Conservation (phyloP, 208 protist genomes). For the Sergeia podlipaevii region DNA sequence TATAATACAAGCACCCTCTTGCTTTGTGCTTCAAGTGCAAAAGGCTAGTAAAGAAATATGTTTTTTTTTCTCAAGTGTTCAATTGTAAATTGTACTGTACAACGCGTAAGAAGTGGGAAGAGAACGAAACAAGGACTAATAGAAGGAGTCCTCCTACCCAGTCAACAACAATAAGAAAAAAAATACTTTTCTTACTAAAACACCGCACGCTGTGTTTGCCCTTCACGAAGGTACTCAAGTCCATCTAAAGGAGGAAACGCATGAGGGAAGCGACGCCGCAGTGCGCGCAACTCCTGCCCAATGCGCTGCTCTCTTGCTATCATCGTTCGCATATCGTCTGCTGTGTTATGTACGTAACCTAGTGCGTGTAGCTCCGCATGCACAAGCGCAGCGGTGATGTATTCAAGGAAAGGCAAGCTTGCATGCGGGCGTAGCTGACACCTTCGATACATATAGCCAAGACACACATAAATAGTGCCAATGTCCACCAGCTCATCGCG, state of each 20-base stretch:
- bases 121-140: no score
- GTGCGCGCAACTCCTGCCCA: conserved; percentile 20
- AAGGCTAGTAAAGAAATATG: no score
- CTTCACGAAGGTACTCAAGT: conserved; percentile 21
- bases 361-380: conserved; percentile 76
- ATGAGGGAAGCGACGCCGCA: conserved; percentile 33
- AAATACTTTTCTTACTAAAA: no score
- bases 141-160: no score
- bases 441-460: conserved; percentile 56
- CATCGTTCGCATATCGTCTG: conserved; percentile 54
- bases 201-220: no score
- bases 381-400: conserved; percentile 59
- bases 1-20: no score
- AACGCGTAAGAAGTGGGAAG: no score
- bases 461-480: conserved; percentile 67
- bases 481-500: conserved; percentile 38
- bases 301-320: conserved; percentile 54
- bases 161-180: no score
- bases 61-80: no score
- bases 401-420: conserved; percentile 56
- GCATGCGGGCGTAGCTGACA: conserved; percentile 18
- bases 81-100: no score
- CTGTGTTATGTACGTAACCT: conserved; percentile 70
- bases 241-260: conserved; percentile 33
- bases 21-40: no score